Conservation (phyloP, 768 basidiomycete species). For the Kwoniella sp. region DNA sequence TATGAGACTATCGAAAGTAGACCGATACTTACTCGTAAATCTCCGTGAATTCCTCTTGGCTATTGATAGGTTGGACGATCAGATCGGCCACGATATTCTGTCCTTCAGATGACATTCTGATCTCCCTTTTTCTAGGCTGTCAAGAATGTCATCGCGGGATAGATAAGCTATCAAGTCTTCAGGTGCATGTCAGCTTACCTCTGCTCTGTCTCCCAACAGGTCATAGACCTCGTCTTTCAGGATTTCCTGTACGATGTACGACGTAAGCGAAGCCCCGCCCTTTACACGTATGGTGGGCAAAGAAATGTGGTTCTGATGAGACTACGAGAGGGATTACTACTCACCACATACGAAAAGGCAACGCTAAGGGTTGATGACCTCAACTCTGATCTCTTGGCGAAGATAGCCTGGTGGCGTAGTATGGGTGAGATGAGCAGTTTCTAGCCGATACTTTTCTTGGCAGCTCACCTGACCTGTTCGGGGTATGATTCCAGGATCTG, state of each 20-base stretch:
- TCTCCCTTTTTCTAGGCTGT: conserved; percentile 59
- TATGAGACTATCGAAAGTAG: too few relatives aligned
- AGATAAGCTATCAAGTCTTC: too few relatives aligned
- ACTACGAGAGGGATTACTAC: too few relatives aligned
- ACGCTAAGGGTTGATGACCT: conserved; percentile 58
- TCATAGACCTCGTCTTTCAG: conserved; percentile 91
- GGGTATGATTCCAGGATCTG: conserved; percentile 82
- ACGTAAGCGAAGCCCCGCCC: too few relatives aligned
- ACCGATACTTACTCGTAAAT: conserved; percentile 56
- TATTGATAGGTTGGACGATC: conserved; percentile 55
- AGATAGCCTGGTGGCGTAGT: conserved; percentile 21
- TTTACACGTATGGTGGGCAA: too few relatives aligned
- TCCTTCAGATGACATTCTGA: conserved; percentile 62
- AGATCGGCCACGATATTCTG: conserved; percentile 65
- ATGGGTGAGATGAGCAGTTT: neutral
- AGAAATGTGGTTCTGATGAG: neutral
- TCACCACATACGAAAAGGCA: conserved; percentile 65
- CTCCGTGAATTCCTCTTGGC: conserved; percentile 60
- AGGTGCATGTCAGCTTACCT: conserved; percentile 15
- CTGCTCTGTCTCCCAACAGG: conserved; percentile 61
- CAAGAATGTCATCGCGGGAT: neutral
- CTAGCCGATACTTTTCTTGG: neutral
- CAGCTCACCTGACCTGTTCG: conserved; percentile 68
- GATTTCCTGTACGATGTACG: conserved; percentile 70
- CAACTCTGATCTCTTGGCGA: conserved; percentile 48